phyloP scores from a whole-genome alignment of 148 eudicot species.

The Nepenthes gracilis region DNA sequence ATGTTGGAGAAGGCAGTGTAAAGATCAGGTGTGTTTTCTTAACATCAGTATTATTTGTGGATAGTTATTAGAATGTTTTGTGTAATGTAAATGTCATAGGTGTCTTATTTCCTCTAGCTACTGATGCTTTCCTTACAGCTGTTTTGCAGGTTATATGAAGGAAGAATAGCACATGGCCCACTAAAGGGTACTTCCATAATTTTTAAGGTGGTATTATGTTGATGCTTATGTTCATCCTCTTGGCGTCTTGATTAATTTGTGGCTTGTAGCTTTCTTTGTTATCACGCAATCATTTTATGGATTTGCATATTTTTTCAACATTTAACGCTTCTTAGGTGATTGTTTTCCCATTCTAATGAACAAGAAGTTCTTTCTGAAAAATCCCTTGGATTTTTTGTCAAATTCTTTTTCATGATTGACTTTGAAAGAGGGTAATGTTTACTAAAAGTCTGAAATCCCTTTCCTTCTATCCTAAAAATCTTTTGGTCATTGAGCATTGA shows the following conservation, averaged over 20 bases:
- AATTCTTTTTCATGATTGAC: too few relatives aligned
- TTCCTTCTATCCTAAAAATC: too few relatives aligned
- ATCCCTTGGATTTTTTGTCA: too few relatives aligned
- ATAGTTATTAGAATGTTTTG: constrained; percentile 1
- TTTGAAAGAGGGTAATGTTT: too few relatives aligned
- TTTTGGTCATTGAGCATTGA: too few relatives aligned
- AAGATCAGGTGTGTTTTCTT: constrained; percentile 54
- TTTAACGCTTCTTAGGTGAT: background rate
- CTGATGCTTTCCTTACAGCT: constrained; percentile 45
- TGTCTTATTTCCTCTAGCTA: constrained; percentile 12
- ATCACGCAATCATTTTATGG: background rate
- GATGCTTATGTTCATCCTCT: background rate
- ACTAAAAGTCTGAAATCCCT: too few relatives aligned
- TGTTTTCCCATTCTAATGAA: too few relatives aligned
- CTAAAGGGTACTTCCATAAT: constrained; percentile 61
- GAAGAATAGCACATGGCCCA: constrained; percentile 82
- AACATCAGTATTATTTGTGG: background rate
- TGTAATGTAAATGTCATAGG: background rate
- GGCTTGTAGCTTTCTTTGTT: background rate
- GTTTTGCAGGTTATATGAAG: constrained; percentile 77
- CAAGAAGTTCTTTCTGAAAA: too few relatives aligned
- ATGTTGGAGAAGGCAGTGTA: constrained; percentile 83
- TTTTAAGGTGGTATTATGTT: constrained; percentile 49
- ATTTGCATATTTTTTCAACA: background rate
- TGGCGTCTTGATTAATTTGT: constrained; percentile 1